Base-by-base conservation (phyloP, 768 basidiomycete species). In the Leccinum aurantiacum region DNA sequence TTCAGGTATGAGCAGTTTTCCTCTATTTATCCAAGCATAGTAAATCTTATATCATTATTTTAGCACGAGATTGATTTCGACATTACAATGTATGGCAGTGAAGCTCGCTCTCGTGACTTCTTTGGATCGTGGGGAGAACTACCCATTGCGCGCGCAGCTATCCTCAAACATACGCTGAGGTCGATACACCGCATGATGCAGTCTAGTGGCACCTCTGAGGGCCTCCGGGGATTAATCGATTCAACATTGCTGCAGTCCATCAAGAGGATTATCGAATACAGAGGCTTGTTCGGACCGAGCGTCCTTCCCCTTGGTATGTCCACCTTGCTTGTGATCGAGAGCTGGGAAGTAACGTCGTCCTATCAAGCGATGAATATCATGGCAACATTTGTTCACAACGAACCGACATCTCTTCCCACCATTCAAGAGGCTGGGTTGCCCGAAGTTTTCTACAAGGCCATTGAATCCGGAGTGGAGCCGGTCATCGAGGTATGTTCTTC, bases 131-230 rank as follows among this genome's bases (percentile, higher is more conserved):
- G 85, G 71, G 85, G 85, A 79, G 65, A 62, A 63, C 78, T 97
- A 51, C 84, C 91, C 1, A 85, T 92, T 57, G 79, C 85, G 51
- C 85, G 88, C 4, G 86, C 87, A 25, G 87, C 88, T 41, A 86
- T 93, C n/a, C 77, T 98, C 65, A 97, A 96, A 74, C 89, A 94
- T 63, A 84, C 93, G 10, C 74, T 99, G 33, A 88, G 97, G 29
- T 94, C 95, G 1, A 86, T 96, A 77, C 94, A 97, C 66, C 87
- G 97, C 29, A 93, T 98, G 86, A 97, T 99, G 95, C 92, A 95
- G 69, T 90, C 91, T 0, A 90, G 93, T 0, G 96, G 96, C 9
- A 90, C 91, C 4, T 88, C 94, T 4, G 97, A 99, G 71, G 95
- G 95, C 2, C 82, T 99, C 13, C 87, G 97, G 15, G 95, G 94